phyloP scores from a whole-genome alignment of 2,329 filamentous ascomycete species.

The Diaporthe helianthi region DNA sequence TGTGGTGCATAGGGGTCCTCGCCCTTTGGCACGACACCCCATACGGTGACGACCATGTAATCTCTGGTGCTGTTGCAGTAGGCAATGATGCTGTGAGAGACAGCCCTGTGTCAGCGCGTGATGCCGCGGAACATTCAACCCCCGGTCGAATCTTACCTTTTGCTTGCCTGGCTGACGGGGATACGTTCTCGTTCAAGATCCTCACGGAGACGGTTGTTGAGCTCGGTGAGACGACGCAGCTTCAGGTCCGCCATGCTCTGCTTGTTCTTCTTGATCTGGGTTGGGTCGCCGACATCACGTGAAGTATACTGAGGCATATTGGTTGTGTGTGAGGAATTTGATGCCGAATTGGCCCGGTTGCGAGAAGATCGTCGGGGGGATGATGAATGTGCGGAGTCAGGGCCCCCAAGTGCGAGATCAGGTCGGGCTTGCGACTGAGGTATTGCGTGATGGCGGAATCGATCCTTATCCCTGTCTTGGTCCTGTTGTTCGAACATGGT shows the following conservation, averaged over 20 bases:
- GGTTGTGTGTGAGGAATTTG: constrained; percentile 39
- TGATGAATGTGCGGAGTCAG: constrained; percentile 27
- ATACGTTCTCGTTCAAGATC: constrained; percentile 95
- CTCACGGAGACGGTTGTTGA: constrained; percentile 94
- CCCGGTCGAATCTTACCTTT: constrained; percentile 66
- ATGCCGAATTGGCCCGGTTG: constrained; percentile 32
- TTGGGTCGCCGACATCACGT: constrained; percentile 71
- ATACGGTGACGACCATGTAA: constrained; percentile 98
- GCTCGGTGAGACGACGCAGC: constrained; percentile 91
- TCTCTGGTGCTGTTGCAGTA: constrained; percentile 98
- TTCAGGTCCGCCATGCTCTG: constrained; percentile 99
- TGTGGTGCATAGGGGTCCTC: constrained; percentile 99
- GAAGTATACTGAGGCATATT: constrained; percentile 73
- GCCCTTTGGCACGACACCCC: constrained; percentile 91
- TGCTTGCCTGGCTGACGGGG: constrained; percentile 91
- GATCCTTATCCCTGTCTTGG: constrained; percentile 24
- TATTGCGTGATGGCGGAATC: constrained; percentile 19
- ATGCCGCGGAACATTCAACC: background rate
- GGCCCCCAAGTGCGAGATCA: constrained; percentile 23
- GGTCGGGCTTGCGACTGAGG: constrained; percentile 28
- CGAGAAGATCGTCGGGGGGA: constrained; percentile 36
- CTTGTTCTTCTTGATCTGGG: constrained; percentile 87
- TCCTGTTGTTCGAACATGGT: constrained; percentile 32
- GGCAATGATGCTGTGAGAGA: constrained; percentile 79
- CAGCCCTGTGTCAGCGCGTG: constrained; percentile 15